Evolutionary conservation across 1,139 yeast species (phyloP), one percentile per base, ranked within the genome.

Genomic region (Protomyces inundatus): DNA sequence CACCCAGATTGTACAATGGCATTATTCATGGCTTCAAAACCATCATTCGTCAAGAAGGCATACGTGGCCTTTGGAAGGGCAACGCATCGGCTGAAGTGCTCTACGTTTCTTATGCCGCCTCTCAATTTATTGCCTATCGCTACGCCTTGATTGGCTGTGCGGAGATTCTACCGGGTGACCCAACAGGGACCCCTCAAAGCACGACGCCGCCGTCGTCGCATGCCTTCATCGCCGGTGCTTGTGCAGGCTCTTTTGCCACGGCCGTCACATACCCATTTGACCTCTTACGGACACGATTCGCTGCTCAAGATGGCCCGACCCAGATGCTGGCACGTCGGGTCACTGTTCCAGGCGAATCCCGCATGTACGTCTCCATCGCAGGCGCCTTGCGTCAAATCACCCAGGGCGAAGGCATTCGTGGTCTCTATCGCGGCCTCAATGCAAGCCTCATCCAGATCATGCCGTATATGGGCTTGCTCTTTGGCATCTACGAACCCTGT

Each of bases 11-110:
- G n/a, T 63, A 52, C 46, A 16, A 14, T 7, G 62, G 55, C n/a
- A 64, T 65, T 37, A 10, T 48, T 6, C 56, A 54, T 35, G 55
- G 57, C 35, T 36, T 56, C 57, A 34, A 50, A 33, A 53, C 56
- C 32, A 54, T 65, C 42, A 14, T 64, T 23, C 5, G 48, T 30
- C 61, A 65, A 16, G 66, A 64, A 51, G 67, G 67, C 51, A 35
- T 65, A 14, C 34, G 54, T 9, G 69, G 9, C 0, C 78, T 93
- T 32, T 93, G 98, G 98, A 91, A 90, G 74, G 98, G 98, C 0
- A 93, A 93, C 73, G 82, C 89, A 0, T 96, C 98, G 0, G 98
- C 98, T 0, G 91, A 90, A 69, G 75, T 85, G 52, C 82, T 93
- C 84, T 93, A 93, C 72, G 79, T 93, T 16, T 69, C 88, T 32